These are phyloP conservation scores for Xylariales sp. DNA, from an alignment of 2,329 filamentous ascomycete species.

Conservation along the genomic window DNA sequence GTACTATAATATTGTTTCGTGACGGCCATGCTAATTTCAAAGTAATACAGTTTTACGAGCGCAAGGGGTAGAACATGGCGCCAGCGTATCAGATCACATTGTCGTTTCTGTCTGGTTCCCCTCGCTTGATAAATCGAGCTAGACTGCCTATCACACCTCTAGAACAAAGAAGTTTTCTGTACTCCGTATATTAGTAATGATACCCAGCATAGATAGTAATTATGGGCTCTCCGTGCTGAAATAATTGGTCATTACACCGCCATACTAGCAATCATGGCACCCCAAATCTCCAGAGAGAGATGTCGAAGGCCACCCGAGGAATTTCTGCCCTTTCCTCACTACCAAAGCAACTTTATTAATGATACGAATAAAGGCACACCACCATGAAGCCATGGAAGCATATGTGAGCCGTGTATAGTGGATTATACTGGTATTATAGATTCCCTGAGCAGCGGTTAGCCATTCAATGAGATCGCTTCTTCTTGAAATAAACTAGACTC, in stretches of 20 bases:
- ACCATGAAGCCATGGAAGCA: constrained; percentile 33
- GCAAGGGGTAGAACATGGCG: not conserved
- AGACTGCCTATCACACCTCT: not conserved
- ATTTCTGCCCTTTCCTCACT: constrained; percentile 31
- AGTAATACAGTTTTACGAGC: not conserved
- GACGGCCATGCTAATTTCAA: not conserved
- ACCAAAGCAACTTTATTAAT: constrained; percentile 34
- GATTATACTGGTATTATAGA: constrained; percentile 43
- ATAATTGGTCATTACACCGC: too few relatives aligned
- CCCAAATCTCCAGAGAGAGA: too few relatives aligned
- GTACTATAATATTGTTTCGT: too few relatives aligned
- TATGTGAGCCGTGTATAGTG: constrained; percentile 34
- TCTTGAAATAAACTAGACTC: not conserved
- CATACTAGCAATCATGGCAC: too few relatives aligned
- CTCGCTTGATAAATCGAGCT: not conserved
- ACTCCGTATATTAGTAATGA: too few relatives aligned
- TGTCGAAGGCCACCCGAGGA: too few relatives aligned
- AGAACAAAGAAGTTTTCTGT: not conserved
- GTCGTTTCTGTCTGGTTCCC: not conserved
- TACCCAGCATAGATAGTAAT: too few relatives aligned
- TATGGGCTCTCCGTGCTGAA: too few relatives aligned
- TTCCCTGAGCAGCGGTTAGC: constrained; percentile 28
- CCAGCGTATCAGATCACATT: not conserved
- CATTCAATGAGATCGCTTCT: constrained; percentile 34
- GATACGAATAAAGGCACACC: constrained; percentile 17